Base-by-base conservation (phyloP, 805 yeast species). In the Candida boidinii region DNA sequence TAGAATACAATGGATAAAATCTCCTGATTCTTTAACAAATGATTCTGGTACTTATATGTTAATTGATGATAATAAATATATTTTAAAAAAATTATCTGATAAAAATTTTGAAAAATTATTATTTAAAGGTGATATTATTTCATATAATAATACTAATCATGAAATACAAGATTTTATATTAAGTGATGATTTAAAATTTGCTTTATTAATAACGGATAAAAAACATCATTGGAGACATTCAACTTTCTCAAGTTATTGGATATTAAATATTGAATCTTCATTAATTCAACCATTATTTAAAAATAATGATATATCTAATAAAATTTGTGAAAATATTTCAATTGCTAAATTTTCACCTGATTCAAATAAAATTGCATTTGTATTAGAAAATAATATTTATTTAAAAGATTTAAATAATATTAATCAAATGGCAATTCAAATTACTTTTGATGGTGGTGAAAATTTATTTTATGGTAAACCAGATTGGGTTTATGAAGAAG, bases 401-500 rank as follows among this genome's bases (percentile, higher is more conserved):
- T 45, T 82, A 7, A 69, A 68, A 35, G 64, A 72, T 23, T 37
- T 39, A 36, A 42, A 23, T 14, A 33, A 48, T 25, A 38, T 45
- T 26, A 17, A 29, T 20, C 31, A 40, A 18, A 39, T 51, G 14
- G 42, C 59, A 1, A 45, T 60, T 0, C 78, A 75, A 41, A 57
- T 83, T 11, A 82, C 96, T 0, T 38, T 39, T 26, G 92, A 82
- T 47, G 95, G 95, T 12, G 76, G 77, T 22, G 67, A 63, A 2
- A 67, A 73, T 41, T 63, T 84, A 7, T 85, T 86, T 57, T 81
- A 87, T 50, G 96, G 95, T 2, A 78, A 79, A 39, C 94, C 95
- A 0, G 95, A 86, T 50, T 86, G 96, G 96, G 94, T 85, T 7
- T 86, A 86, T 45, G 96, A 87, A 49, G 96, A 86, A 44, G 96